A percentile compares a stretch with the other conserved stretches of the same genome.
Conservation (phyloP, 805 yeast genomes). For the Candida succiphila region DNA sequence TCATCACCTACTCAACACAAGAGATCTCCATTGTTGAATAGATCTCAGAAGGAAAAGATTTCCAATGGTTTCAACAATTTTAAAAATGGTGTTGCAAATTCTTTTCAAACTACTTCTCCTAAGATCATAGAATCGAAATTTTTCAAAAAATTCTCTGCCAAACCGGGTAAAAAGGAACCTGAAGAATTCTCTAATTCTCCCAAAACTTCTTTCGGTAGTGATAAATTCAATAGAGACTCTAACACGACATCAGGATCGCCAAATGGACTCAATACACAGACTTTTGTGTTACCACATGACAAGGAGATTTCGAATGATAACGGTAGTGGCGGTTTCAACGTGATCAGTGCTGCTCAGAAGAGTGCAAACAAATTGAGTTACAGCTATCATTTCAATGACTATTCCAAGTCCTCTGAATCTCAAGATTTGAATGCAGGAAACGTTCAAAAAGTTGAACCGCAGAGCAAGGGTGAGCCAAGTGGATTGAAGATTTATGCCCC, state of each 20-base stretch:
- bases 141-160: slow-evolving; percentile 1
- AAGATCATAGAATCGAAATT: slow-evolving; percentile 1
- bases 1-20: not conserved
- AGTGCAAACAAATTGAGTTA: not conserved
- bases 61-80: not conserved
- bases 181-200: not conserved
- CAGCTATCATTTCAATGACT: slow-evolving; percentile 1
- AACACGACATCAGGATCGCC: too few relatives aligned
- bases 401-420: not conserved
- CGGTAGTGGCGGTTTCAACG: too few relatives aligned
- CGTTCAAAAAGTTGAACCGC: not conserved
- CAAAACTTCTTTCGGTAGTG: too few relatives aligned
- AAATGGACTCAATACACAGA: too few relatives aligned
- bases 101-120: slow-evolving; percentile 1
- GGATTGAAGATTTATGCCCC: slow-evolving; percentile 1
- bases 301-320: too few relatives aligned
- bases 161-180: slow-evolving; percentile 1
- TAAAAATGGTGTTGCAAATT: slow-evolving; percentile 1
- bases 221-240: too few relatives aligned
- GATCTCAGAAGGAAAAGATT: not conserved
- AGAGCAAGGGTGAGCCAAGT: not conserved
- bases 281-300: too few relatives aligned
- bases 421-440: not conserved
- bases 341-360: not conserved
- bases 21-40: not conserved